phyloP scores from a whole-genome alignment of 2,329 filamentous ascomycete species.

The Stagonosporopsis rhizophila region DNA sequence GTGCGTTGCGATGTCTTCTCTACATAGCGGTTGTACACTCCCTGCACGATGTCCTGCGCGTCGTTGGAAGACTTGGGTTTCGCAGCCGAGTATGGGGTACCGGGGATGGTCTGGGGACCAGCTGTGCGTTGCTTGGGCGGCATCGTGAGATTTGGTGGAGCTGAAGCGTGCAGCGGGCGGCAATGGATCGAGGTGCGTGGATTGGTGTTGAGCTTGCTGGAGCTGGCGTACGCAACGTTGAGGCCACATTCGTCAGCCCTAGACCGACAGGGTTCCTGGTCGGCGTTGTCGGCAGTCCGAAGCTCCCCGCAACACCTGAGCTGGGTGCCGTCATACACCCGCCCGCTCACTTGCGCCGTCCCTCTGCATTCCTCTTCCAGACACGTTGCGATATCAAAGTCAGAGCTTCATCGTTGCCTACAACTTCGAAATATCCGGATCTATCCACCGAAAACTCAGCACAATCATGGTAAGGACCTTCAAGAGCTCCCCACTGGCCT shows the following conservation, averaged over 20 bases:
- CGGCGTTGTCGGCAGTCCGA: conserved; percentile 20
- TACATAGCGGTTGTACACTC: conserved; percentile 80
- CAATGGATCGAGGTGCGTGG: conserved; percentile 20
- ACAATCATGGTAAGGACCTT: conserved; percentile 6
- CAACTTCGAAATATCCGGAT: background rate
- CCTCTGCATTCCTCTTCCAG: background rate
- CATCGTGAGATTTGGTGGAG: conserved; percentile 30
- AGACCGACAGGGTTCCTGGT: conserved; percentile 15
- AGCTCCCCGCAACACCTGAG: conserved; percentile 26
- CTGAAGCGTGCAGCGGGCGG: background rate
- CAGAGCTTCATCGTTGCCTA: conserved; percentile 1
- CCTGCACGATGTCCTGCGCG: conserved; percentile 66
- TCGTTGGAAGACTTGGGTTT: conserved; percentile 42
- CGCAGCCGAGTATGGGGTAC: conserved; percentile 27
- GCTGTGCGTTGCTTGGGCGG: conserved; percentile 42
- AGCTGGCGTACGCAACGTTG: conserved; percentile 23
- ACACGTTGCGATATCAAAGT: background rate
- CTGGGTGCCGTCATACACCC: conserved; percentile 11
- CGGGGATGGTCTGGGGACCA: conserved; percentile 23
- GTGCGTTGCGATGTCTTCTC: conserved; percentile 85
- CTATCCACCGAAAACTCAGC: background rate
- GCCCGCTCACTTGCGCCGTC: conserved; percentile 5
- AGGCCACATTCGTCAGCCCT: conserved; percentile 35
- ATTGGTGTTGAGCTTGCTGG: conserved; percentile 17
- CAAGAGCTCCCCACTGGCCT: background rate